Percentiles rank a stretch among this genome's conserved stretches.
These are phyloP conservation scores for Brassica cretica DNA, from an alignment of 345 rosid genomes.

Conservation along the genomic window DNA sequence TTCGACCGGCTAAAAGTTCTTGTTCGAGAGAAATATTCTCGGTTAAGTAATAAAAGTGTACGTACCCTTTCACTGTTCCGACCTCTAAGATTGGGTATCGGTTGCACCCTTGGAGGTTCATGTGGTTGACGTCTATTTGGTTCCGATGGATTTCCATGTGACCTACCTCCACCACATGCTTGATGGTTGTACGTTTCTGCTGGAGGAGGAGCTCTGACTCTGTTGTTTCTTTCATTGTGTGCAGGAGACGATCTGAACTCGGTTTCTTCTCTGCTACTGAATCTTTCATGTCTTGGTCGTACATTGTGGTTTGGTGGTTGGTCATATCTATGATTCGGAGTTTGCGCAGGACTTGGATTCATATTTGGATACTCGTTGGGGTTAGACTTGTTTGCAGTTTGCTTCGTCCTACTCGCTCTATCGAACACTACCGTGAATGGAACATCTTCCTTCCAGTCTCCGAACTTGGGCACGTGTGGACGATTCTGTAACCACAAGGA, in stretches of 20 bases:
- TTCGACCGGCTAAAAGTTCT: too few relatives aligned
- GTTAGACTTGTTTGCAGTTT: constrained; percentile 2
- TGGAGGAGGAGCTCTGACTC: constrained; percentile 27
- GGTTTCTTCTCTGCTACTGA: constrained; percentile 48
- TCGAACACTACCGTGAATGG: constrained; percentile 34
- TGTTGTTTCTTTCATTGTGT: constrained; percentile 28
- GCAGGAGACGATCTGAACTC: constrained; percentile 59
- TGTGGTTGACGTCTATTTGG: background rate
- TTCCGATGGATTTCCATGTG: constrained; percentile 17
- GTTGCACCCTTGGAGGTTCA: constrained; percentile 9
- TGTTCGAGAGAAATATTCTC: background rate
- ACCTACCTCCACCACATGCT: constrained; percentile 22
- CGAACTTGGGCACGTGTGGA: constrained; percentile 36
- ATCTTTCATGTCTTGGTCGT: constrained; percentile 21
- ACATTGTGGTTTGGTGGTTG: constrained; percentile 26
- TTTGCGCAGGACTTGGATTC: constrained; percentile 11
- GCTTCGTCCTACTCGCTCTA: constrained; percentile 20
- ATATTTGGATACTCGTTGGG: constrained; percentile 23
- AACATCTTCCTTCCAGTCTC: constrained; percentile 38
- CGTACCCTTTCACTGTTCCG: constrained; percentile 26
- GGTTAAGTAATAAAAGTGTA: background rate
- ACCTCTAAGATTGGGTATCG: constrained; percentile 29
- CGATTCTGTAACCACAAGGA: constrained; percentile 24
- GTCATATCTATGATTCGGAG: constrained; percentile 17
- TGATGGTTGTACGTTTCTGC: constrained; percentile 18